Percentiles rank a stretch among this genome's conserved stretches.
These are phyloP conservation scores for Chytriomyces hyalinus DNA, from an alignment of 192 early-diverging fungal species.

Conservation along the genomic window DNA sequence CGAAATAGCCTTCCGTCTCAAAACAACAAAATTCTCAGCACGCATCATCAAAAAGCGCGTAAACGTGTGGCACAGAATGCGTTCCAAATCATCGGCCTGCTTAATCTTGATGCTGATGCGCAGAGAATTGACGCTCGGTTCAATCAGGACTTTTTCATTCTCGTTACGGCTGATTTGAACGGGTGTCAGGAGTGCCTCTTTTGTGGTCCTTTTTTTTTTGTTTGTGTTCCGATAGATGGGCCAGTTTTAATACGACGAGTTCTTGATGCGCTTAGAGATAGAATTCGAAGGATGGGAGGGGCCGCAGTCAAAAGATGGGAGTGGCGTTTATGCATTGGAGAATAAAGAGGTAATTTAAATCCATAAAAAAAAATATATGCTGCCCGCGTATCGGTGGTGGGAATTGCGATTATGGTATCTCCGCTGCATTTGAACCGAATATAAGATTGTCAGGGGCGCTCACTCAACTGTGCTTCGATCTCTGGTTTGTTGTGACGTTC, in stretches of 20 bases:
- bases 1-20: conserved; percentile 86
- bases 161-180: conserved; percentile 88
- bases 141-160: conserved; percentile 91
- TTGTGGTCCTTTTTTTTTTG: conserved; percentile 56
- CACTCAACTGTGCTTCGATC: conserved; percentile 80
- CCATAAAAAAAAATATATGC: too few relatives aligned
- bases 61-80: conserved; percentile 93
- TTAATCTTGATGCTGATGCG: conserved; percentile 96
- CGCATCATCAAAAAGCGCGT: conserved; percentile 97
- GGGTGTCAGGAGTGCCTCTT: conserved; percentile 86
- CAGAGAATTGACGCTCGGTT: conserved; percentile 90
- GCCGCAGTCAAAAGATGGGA: too few relatives aligned
- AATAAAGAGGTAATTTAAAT: too few relatives aligned
- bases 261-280: conserved; percentile 3
- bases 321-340: too few relatives aligned
- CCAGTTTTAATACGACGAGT: background rate
- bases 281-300: background rate
- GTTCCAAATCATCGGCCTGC: conserved; percentile 96
- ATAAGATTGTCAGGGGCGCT: background rate
- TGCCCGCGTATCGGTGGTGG: too few relatives aligned
- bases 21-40: conserved; percentile 94
- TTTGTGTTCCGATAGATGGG: background rate
- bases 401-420: too few relatives aligned
- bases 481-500: conserved; percentile 99
- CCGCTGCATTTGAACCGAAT: too few relatives aligned